Evolutionary conservation across 331 rosid species (phyloP).

Genomic region (Quercus lobata): DNA sequence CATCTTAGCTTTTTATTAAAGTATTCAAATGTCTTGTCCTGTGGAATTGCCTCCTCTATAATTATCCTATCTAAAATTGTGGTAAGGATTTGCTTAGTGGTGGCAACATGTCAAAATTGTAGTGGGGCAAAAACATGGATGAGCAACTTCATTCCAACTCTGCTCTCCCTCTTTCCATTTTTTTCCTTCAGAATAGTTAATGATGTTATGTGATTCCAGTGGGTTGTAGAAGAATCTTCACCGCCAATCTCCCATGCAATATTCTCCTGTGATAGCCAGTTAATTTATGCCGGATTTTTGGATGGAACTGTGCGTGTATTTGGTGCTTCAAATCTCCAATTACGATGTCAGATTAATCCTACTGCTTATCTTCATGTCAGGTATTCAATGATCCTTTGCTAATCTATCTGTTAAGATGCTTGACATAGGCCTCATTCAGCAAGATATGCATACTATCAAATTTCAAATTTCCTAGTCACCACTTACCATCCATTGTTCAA

Average conservation of each 20-base stretch:
- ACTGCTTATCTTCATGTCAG: slow-evolving; percentile 45
- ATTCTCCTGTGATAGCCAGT: slow-evolving; percentile 49
- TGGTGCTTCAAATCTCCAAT: slow-evolving; percentile 25
- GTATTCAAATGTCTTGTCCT: neutral
- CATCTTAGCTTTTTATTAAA: neutral
- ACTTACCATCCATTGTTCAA: neutral
- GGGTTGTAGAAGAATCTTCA: slow-evolving; percentile 45
- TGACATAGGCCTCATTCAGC: neutral
- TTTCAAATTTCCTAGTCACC: neutral
- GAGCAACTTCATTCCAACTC: neutral
- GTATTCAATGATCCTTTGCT: slow-evolving; percentile 11
- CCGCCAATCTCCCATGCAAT: slow-evolving; percentile 51
- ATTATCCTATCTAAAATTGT: neutral
- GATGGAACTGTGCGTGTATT: slow-evolving; percentile 40
- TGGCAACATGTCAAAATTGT: neutral
- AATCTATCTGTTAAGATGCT: neutral
- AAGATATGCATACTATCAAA: neutral
- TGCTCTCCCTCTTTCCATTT: neutral
- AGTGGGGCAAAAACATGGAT: neutral
- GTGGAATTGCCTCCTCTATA: neutral
- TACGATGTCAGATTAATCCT: slow-evolving; percentile 48
- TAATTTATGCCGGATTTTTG: slow-evolving; percentile 35
- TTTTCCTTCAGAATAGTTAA: neutral
- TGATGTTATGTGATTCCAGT: slow-evolving; percentile 27
- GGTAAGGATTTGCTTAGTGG: neutral